phyloP scores from a whole-genome alignment of 306 rosid genomes.

The Mimosa bimucronata region DNA sequence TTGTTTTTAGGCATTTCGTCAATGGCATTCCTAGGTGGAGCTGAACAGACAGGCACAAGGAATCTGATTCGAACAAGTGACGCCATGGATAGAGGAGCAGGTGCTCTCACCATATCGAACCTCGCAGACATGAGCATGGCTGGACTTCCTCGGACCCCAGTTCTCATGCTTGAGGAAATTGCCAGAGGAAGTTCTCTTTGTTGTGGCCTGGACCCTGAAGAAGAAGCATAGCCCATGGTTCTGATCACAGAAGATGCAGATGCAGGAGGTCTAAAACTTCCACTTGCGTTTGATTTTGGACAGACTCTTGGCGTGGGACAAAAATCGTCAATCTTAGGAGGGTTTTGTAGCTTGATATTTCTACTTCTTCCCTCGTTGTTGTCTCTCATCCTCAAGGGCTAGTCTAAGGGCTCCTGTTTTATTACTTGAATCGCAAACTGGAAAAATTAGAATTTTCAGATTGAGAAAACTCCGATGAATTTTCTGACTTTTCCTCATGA shows the following conservation, averaged over 20 bases:
- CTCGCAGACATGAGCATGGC: constrained; percentile 42
- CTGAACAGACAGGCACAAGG: constrained; percentile 84
- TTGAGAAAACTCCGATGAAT: constrained; percentile 37
- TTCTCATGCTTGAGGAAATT: constrained; percentile 57
- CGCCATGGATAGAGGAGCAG: constrained; percentile 53
- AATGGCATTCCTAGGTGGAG: constrained; percentile 66
- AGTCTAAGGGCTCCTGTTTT: constrained; percentile 43
- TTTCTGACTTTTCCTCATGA: constrained; percentile 67
- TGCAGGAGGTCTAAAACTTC: constrained; percentile 49
- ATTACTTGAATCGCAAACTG: constrained; percentile 35
- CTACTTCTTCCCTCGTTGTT: constrained; percentile 43
- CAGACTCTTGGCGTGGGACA: constrained; percentile 39
- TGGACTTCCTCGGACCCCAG: constrained; percentile 45
- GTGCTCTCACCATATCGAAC: constrained; percentile 44
- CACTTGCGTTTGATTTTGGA: constrained; percentile 44
- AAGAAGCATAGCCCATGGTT: constrained; percentile 45
- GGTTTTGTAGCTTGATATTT: constrained; percentile 45
- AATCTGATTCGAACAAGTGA: constrained; percentile 81
- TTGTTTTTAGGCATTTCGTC: constrained; percentile 36
- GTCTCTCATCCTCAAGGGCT: constrained; percentile 48
- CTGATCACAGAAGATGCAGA: constrained; percentile 52
- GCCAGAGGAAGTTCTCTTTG: constrained; percentile 40
- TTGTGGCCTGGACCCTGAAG: constrained; percentile 43
- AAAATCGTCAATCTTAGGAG: constrained; percentile 33
- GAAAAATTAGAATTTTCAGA: constrained; percentile 35